Evolutionary conservation across 371 early-diverging fungal genomes (phyloP).

Genomic region (Batkoa obscura): DNA sequence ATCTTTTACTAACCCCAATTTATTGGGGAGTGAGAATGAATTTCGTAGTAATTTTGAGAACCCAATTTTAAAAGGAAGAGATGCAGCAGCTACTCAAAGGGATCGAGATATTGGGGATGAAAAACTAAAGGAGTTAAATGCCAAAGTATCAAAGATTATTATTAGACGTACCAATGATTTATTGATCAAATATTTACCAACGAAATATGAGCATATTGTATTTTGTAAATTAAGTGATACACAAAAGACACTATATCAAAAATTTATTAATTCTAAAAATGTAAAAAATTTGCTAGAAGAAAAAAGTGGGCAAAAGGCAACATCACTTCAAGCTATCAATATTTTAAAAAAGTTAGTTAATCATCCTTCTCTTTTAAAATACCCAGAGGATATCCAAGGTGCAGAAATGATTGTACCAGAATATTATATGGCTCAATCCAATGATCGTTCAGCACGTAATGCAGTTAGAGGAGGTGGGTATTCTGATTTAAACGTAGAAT

Average conservation of each 20-base stretch:
- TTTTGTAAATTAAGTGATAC: slow-evolving; percentile 66
- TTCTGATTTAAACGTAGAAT: slow-evolving; percentile 34
- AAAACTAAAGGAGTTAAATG: slow-evolving; percentile 64
- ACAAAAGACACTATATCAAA: slow-evolving; percentile 64
- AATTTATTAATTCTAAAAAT: slow-evolving; percentile 56
- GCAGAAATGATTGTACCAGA: slow-evolving; percentile 34
- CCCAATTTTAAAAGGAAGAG: slow-evolving; percentile 86
- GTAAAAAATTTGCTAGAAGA: slow-evolving; percentile 39
- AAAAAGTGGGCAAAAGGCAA: slow-evolving; percentile 21
- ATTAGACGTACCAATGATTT: slow-evolving; percentile 91
- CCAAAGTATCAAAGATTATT: slow-evolving; percentile 77
- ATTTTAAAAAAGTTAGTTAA: slow-evolving; percentile 88
- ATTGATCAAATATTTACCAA: slow-evolving; percentile 84
- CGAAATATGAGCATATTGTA: slow-evolving; percentile 91
- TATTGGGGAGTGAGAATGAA: slow-evolving; percentile 80
- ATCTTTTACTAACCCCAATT: slow-evolving; percentile 84
- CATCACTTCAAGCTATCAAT: slow-evolving; percentile 73
- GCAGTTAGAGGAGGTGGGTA: slow-evolving; percentile 12
- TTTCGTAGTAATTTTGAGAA: slow-evolving; percentile 83
- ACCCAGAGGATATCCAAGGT: slow-evolving; percentile 45
- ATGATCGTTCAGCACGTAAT: slow-evolving; percentile 2
- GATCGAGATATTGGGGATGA: slow-evolving; percentile 68
- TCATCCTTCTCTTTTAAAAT: slow-evolving; percentile 64
- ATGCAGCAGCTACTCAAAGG: slow-evolving; percentile 67
- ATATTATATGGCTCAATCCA: background rate